Conservation (phyloP, 257 asterid genomes). For the Eustoma russellianum region DNA sequence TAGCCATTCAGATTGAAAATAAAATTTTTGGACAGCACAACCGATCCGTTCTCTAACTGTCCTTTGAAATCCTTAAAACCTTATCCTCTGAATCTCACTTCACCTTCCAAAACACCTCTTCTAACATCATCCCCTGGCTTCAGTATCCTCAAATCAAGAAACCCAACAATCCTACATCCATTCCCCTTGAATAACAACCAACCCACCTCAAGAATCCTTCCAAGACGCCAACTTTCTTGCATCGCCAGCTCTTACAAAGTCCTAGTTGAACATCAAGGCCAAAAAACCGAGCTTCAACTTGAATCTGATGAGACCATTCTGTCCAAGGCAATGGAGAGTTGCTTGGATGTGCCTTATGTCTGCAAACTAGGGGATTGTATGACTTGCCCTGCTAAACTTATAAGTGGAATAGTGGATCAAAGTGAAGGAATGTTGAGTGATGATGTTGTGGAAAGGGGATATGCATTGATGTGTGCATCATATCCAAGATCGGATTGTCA, state of each 20-base stretch:
- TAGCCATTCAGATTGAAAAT: no score
- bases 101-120: conserved; percentile 12
- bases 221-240: no score
- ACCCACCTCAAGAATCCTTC: conserved; percentile 6
- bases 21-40: no score
- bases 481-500: conserved; percentile 85
- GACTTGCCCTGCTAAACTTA: conserved; percentile 85
- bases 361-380: conserved; percentile 96
- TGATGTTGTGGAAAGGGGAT: conserved; percentile 82
- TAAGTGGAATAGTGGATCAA: conserved; percentile 79
- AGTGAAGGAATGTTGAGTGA: conserved; percentile 98
- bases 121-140: conserved; percentile 22
- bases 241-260: conserved; percentile 51
- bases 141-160: conserved; percentile 18
- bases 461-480: conserved; percentile 66
- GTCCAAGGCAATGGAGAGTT: conserved; percentile 57
- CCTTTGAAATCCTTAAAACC: conserved; percentile 8
- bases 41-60: no score
- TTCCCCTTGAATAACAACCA: conserved; percentile 7
- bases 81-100: conserved; percentile 9
- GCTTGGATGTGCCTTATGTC: conserved; percentile 62
- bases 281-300: conserved; percentile 54
- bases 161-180: conserved; percentile 15
- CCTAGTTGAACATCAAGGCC: conserved; percentile 46
- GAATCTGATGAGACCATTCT: conserved; percentile 80